A percentile compares a stretch with the other conserved stretches of the same genome.
Conservation (phyloP, 306 rosid genomes). For the Trifolium subterraneum region DNA sequence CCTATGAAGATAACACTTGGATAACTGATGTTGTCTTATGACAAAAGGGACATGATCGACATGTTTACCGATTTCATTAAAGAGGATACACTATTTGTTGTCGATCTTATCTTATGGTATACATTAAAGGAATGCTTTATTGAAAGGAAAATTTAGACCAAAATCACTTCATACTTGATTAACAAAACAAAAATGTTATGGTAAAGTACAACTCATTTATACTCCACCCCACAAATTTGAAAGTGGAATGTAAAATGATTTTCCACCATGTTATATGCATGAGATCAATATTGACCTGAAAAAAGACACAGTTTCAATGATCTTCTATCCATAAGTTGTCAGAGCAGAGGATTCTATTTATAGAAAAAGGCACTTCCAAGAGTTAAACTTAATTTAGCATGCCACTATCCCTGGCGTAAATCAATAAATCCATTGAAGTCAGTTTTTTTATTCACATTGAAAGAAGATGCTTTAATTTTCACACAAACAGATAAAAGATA, state of each 20-base stretch:
- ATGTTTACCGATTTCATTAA: neutral
- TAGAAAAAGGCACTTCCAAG: neutral
- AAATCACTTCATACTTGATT: no score
- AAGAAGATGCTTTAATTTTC: neutral
- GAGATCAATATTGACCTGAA: neutral
- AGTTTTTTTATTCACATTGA: neutral
- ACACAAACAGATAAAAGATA: neutral
- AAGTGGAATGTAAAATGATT: neutral
- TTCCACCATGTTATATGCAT: neutral
- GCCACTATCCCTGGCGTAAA: neutral
- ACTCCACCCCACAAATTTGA: neutral
- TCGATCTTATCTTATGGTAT: neutral
- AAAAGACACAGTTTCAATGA: neutral
- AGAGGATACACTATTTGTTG: neutral
- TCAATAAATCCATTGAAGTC: neutral
- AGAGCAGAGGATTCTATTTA: neutral
- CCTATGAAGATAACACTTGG: neutral
- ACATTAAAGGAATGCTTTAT: neutral
- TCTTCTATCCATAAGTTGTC: neutral
- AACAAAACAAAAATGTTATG: neutral
- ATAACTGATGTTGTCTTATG: neutral
- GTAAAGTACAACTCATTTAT: no score
- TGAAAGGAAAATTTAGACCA: neutral
- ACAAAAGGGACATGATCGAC: neutral
- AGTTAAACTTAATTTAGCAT: neutral